A percentile compares a stretch with the other conserved stretches of the same genome.
Evolutionary conservation across 2,329 filamentous ascomycete species (phyloP).

Genomic region (Scolecobasidium constrictum): DNA sequence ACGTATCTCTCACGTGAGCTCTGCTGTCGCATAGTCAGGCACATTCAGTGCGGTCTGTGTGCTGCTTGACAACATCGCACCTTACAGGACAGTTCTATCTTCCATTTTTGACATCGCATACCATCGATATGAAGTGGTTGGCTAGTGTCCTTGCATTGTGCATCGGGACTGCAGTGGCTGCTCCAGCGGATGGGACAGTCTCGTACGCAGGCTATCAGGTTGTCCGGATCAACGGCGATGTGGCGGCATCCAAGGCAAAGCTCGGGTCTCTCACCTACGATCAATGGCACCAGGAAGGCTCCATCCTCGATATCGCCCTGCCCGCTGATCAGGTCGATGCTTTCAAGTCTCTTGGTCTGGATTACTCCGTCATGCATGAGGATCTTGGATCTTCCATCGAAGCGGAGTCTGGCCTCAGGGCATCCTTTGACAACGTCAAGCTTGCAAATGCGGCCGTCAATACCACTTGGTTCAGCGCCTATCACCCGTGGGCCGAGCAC

Average conservation of each 20-base stretch:
- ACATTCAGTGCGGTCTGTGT: too few species aligned
- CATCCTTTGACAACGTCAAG: too few species aligned
- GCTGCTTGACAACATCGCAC: too few species aligned
- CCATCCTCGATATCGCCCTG: slow-evolving; percentile 31
- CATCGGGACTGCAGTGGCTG: too few species aligned
- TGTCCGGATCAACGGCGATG: slow-evolving; percentile 16
- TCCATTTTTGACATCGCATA: too few species aligned
- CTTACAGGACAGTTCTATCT: too few species aligned
- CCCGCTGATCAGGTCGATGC: slow-evolving; percentile 25
- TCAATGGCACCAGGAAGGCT: slow-evolving; percentile 23
- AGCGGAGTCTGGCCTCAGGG: too few species aligned
- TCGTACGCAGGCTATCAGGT: slow-evolving; percentile 34
- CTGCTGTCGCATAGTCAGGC: too few species aligned
- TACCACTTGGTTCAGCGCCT: slow-evolving; percentile 41
- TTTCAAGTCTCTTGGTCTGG: slow-evolving; percentile 28
- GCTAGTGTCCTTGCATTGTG: too few species aligned
- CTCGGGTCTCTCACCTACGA: slow-evolving; percentile 25
- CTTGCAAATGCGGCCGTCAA: slow-evolving; percentile 22
- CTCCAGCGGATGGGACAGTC: too few species aligned
- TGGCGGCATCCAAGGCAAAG: slow-evolving; percentile 19
- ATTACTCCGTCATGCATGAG: slow-evolving; percentile 28
- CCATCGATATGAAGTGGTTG: too few species aligned
- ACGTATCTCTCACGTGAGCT: too few species aligned
- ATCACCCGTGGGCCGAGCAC: slow-evolving; percentile 44
- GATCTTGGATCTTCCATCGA: slow-evolving; percentile 33